Percentiles rank a stretch among this genome's conserved stretches.
Conservation (phyloP, 441 rosid genomes). For the Iberis amara region DNA sequence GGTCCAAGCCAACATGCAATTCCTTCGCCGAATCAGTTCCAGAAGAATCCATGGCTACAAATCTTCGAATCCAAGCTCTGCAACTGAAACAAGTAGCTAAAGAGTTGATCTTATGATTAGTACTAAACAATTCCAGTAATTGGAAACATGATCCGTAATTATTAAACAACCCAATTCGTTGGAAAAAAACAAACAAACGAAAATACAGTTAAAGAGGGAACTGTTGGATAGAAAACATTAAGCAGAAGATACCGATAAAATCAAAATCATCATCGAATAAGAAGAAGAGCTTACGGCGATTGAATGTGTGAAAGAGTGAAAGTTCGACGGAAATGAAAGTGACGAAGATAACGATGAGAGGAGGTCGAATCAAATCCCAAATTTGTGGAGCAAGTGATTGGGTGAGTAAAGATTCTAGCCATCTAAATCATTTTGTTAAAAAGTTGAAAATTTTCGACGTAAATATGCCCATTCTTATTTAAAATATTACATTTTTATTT, state of each 20-base stretch:
- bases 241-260: constrained; percentile 28
- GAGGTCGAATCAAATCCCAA: constrained; percentile 23
- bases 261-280: background rate
- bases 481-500: background rate
- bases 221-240: constrained; percentile 12
- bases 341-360: constrained; percentile 4
- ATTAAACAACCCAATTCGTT: background rate
- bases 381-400: constrained; percentile 25
- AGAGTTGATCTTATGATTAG: constrained; percentile 3
- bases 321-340: background rate
- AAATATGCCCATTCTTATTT: constrained; percentile 4
- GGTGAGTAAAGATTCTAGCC: constrained; percentile 29
- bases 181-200: background rate
- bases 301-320: constrained; percentile 20
- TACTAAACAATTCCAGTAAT: background rate
- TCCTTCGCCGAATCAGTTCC: constrained; percentile 39
- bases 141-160: background rate
- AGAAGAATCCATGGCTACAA: constrained; percentile 51
- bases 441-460: constrained; percentile 13
- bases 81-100: constrained; percentile 20
- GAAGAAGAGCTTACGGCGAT: constrained; percentile 29
- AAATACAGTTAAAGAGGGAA: constrained; percentile 13
- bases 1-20: constrained; percentile 43
- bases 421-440: background rate
- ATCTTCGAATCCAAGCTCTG: constrained; percentile 34